Conservation (phyloP, 1,139 yeast genomes). For the Kluyveromyces sp. region DNA sequence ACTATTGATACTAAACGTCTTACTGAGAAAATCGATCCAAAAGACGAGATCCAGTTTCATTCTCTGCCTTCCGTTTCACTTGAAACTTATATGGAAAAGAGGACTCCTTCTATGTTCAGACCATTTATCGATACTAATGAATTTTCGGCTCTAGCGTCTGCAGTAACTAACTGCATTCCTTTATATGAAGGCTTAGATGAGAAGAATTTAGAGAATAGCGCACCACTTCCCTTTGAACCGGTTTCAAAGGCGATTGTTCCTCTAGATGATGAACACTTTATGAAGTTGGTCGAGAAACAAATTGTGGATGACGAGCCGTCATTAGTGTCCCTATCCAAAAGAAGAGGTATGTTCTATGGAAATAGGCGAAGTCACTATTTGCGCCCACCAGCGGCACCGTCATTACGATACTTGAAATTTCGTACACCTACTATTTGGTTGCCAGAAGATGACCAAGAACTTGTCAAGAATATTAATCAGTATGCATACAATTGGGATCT, state of each 20-base stretch:
- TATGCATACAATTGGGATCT: slow-evolving; percentile 91
- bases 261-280: slow-evolving; percentile 57
- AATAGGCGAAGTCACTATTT: slow-evolving; percentile 54
- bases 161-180: slow-evolving; percentile 50
- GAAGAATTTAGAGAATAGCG: slow-evolving; percentile 22
- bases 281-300: slow-evolving; percentile 52
- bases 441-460: slow-evolving; percentile 81
- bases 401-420: slow-evolving; percentile 65
- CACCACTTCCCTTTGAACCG: slow-evolving; percentile 37
- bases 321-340: slow-evolving; percentile 29
- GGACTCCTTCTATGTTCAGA: slow-evolving; percentile 45
- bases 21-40: slow-evolving; percentile 31
- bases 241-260: slow-evolving; percentile 61
- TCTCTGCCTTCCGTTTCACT: slow-evolving; percentile 28
- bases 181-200: slow-evolving; percentile 40
- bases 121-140: slow-evolving; percentile 46
- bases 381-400: slow-evolving; percentile 86
- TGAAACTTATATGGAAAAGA: slow-evolving; percentile 24
- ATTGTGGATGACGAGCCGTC: slow-evolving; percentile 36
- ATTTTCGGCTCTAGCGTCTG: slow-evolving; percentile 47
- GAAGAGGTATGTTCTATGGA: slow-evolving; percentile 33
- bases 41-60: slow-evolving; percentile 29
- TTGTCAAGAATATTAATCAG: slow-evolving; percentile 77
- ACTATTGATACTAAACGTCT: slow-evolving; percentile 32
- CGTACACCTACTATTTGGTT: slow-evolving; percentile 94